Base-by-base conservation (phyloP, 2,329 filamentous ascomycete genomes). In the Anisogramma anomala region DNA sequence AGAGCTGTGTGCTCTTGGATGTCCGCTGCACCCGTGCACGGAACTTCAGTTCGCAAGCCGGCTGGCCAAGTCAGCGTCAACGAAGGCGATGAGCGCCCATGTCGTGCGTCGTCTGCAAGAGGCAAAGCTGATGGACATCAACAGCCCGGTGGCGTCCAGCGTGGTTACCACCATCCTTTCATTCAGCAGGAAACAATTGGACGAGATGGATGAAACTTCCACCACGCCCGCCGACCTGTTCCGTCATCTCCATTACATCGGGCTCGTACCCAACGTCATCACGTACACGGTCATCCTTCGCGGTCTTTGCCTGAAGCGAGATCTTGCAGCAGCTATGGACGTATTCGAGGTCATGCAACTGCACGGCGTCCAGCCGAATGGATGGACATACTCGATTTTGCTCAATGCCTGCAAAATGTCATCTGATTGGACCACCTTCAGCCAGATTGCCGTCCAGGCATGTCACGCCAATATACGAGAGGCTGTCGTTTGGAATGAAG, bases 261-360 rank as follows among this genome's bases (percentile, higher is more conserved):
- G 80, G 2, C 62, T 83, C 35, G 63, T 65, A 15, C 75, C 82
- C 18, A 82, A 84, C 48, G 60, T 74, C 11, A 62, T 77, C 42
- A 69, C 70, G 9, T 75, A 82, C 53, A 82, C 81, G 13, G 68
- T 82, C 33, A 63, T 86, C 44, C 72, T 95, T 41, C 69, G 77
- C 28, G 84, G 85, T 43, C 76, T 87, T 13, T 74, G 82, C 51
- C 66, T 77, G 43, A 72, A 68, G n/a, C 71, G 72, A 9, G 74
- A 84, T 50, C 56, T 74, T 6, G 64, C 71, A 27, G 74, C 77
- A 3, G 82, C 78, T 0, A 76, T 77, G 62, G 67, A 73, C 30
- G 70, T 89, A 36, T 77, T 80, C 50, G 66, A 77, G 18, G 67
- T 77, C 30, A 72, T 88, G 56, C 61, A 70, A 37, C 60, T 68